These are phyloP conservation scores for Didymella pinodella DNA, from an alignment of 2,329 filamentous ascomycete species.

Conservation along the genomic window DNA sequence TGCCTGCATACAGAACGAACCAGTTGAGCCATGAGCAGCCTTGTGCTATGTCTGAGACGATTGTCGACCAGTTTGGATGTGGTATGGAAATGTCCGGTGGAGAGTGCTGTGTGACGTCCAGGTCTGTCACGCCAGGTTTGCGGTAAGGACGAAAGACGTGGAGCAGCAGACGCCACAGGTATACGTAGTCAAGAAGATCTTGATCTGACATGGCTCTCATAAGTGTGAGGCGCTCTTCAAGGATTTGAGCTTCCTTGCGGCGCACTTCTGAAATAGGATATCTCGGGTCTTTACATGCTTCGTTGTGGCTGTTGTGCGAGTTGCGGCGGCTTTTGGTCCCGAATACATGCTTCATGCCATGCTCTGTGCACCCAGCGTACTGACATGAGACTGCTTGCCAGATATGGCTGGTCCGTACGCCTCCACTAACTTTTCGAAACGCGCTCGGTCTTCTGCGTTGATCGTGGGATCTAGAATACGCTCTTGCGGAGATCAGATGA, in stretches of 20 bases:
- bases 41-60: slow-evolving; percentile 24
- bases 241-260: slow-evolving; percentile 19
- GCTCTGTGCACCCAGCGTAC: slow-evolving; percentile 28
- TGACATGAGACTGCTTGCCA: slow-evolving; percentile 30
- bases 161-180: slow-evolving; percentile 24
- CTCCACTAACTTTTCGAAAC: slow-evolving; percentile 25
- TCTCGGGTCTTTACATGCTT: not conserved
- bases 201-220: slow-evolving; percentile 14
- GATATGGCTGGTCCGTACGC: slow-evolving; percentile 22
- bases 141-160: slow-evolving; percentile 26
- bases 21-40: slow-evolving; percentile 35
- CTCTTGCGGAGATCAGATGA: slow-evolving; percentile 23
- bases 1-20: slow-evolving; percentile 24
- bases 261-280: slow-evolving; percentile 9
- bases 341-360: slow-evolving; percentile 25
- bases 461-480: slow-evolving; percentile 15
- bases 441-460: slow-evolving; percentile 15
- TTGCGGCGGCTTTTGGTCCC: slow-evolving; percentile 9
- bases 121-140: slow-evolving; percentile 7
- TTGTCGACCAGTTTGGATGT: slow-evolving; percentile 17
- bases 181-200: slow-evolving; percentile 27
- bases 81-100: not conserved
- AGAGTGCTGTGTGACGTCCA: not conserved
- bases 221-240: slow-evolving; percentile 20
- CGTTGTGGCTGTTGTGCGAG: slow-evolving; percentile 5